Conservation (phyloP, 371 early-diverging fungal species). For the Mortierella sp. region DNA sequence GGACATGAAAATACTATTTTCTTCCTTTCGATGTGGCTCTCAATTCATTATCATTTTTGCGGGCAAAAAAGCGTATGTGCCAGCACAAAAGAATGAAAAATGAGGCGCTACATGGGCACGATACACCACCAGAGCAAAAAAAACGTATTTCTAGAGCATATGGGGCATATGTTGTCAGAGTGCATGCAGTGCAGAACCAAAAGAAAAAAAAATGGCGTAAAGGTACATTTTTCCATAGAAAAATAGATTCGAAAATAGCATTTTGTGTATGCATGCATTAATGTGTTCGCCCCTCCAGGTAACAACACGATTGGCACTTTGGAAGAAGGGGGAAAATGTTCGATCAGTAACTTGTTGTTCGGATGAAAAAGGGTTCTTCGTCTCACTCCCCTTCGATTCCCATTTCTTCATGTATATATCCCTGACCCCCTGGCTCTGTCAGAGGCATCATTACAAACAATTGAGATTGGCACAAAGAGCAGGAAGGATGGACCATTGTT, state of each 20-base stretch:
- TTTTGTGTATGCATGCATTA: neutral
- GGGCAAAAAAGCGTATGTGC: neutral
- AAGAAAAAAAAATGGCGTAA: conserved; percentile 3
- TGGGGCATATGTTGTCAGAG: neutral
- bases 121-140: neutral
- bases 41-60: neutral
- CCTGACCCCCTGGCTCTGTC: neutral
- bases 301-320: neutral
- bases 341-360: neutral
- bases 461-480: no score
- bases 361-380: neutral
- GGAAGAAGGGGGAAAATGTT: no score
- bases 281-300: neutral
- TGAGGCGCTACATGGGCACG: neutral
- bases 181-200: neutral
- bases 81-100: neutral
- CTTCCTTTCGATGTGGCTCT: neutral
- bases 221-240: neutral
- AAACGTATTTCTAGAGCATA: neutral
- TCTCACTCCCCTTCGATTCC: neutral
- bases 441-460: neutral
- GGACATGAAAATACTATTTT: neutral
- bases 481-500: no score
- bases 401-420: neutral
- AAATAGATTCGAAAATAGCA: neutral